Conservation (phyloP, 192 early-diverging fungal genomes). For the Umbelopsis sp. region DNA sequence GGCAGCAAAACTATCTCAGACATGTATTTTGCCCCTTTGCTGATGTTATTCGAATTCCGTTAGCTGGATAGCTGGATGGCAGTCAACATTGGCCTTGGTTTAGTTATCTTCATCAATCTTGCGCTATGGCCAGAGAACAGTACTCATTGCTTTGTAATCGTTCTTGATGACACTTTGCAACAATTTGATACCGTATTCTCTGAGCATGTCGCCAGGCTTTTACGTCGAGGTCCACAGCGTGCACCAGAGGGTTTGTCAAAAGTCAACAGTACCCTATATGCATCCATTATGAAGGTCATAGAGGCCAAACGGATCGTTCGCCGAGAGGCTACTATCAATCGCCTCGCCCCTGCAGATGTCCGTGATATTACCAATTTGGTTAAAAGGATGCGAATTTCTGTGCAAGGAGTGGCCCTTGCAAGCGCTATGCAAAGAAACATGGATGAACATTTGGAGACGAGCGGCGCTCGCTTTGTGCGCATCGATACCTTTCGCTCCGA, state of each 20-base stretch:
- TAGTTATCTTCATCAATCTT: constrained; percentile 21
- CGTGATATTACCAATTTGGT: constrained; percentile 28
- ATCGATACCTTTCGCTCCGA: constrained; percentile 2
- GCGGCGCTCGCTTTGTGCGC: background rate
- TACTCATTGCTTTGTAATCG: constrained; percentile 19
- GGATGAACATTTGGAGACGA: background rate
- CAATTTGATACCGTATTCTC: constrained; percentile 19
- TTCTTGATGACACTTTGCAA: constrained; percentile 19
- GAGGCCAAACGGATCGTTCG: constrained; percentile 27
- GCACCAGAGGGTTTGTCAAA: background rate
- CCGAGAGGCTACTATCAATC: constrained; percentile 29
- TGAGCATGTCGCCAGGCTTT: background rate
- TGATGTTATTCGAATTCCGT: background rate
- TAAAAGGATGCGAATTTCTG: constrained; percentile 26
- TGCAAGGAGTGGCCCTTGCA: constrained; percentile 29
- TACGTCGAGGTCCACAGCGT: background rate
- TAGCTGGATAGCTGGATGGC: constrained; percentile 21
- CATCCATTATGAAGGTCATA: constrained; percentile 12
- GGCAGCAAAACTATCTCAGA: too few species aligned
- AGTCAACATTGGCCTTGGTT: constrained; percentile 15
- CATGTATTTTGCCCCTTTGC: too few species aligned
- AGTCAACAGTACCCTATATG: constrained; percentile 22
- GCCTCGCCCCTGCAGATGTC: constrained; percentile 25
- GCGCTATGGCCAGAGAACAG: constrained; percentile 30
- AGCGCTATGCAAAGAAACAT: constrained; percentile 34